A percentile compares a stretch with the other conserved stretches of the same genome.
Conservation (phyloP, 208 protist species). For the Herpetomonas samuelpessoai region DNA sequence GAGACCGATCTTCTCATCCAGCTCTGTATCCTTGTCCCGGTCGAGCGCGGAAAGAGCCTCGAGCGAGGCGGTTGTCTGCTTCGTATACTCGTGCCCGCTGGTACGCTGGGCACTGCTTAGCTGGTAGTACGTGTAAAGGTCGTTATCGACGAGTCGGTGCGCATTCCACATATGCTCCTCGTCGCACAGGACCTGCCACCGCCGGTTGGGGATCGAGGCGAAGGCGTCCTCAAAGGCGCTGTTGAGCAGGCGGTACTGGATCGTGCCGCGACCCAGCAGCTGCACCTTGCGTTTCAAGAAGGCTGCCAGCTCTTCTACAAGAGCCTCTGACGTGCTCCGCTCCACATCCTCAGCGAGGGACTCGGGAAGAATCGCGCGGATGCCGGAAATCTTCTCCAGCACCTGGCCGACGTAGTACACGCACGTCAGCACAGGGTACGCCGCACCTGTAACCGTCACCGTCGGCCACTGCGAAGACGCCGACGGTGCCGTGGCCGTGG, state of each 20-base stretch:
- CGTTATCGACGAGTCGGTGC: constrained; percentile 48
- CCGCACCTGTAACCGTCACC: constrained; percentile 27
- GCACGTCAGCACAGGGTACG: constrained; percentile 59
- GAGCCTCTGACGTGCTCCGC: constrained; percentile 53
- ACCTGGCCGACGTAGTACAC: constrained; percentile 79
- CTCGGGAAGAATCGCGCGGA: constrained; percentile 44
- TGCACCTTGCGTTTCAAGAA: constrained; percentile 74
- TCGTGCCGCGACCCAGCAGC: constrained; percentile 43
- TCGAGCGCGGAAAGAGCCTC: constrained; percentile 36
- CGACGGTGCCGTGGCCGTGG: not conserved
- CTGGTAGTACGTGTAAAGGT: constrained; percentile 76
- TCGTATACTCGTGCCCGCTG: constrained; percentile 73
- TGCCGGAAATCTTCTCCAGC: constrained; percentile 53
- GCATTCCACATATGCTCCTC: constrained; percentile 38
- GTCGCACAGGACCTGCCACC: constrained; percentile 58
- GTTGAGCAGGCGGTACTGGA: constrained; percentile 57
- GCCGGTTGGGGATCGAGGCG: constrained; percentile 28
- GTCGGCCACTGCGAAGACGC: constrained; percentile 47
- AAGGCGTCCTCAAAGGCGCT: constrained; percentile 74
- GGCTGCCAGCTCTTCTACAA: constrained; percentile 63
- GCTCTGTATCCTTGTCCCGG: constrained; percentile 5
- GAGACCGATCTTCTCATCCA: constrained; percentile 46
- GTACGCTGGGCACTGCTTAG: constrained; percentile 69
- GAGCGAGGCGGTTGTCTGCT: constrained; percentile 13
- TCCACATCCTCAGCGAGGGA: constrained; percentile 57